Base-by-base conservation (phyloP, 108 stramenopile species). In the Cyclotella atomus region DNA sequence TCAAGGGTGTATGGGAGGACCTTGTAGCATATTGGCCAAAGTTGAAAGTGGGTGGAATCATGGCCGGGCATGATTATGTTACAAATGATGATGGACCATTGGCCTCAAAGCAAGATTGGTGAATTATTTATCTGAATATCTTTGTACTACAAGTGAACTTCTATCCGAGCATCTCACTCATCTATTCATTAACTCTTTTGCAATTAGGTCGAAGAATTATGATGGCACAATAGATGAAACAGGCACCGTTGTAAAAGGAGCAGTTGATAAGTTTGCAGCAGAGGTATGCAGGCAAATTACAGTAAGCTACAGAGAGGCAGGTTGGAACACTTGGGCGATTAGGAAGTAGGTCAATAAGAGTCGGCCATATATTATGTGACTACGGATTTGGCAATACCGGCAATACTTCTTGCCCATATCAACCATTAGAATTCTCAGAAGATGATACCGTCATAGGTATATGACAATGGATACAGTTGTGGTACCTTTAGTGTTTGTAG, bases 21-120 rank as follows among this genome's bases (percentile, higher is more conserved):
- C 34, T 87, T 28, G 56, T 14, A 15, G 35, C 46, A 24, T 87
- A 65, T 28, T 84, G 75, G 73, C 83, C 83, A 9, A 84, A 81
- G 55, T 54, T 87, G 10, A 68, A 59, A 44, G 73, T 17, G 45
- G 64, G 64, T 17, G 83, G 83, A 7, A 50, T 84, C 17, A 69
- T 84, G 52, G 83, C 77, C 25, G 83, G 83, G 10, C 78, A 79
- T 46, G 64, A 65, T 28, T 65, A 65, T 49, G 45, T 65, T 21
- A 65, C 64, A 4, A 65, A 65, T 27, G 64, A 65, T 25, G 64
- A 65, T 44, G 55, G 55, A 10, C 55, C 55, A 27, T 15, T 30
- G 29, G 25, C 64, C 28, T 24, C 45, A 3, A n/a, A n/a, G n/a
- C 64, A 65, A 46, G 45, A 65, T 32, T 65, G 64, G 64, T 49